Evolutionary conservation across 306 rosid species (phyloP).

Genomic region (Malus domestica): DNA sequence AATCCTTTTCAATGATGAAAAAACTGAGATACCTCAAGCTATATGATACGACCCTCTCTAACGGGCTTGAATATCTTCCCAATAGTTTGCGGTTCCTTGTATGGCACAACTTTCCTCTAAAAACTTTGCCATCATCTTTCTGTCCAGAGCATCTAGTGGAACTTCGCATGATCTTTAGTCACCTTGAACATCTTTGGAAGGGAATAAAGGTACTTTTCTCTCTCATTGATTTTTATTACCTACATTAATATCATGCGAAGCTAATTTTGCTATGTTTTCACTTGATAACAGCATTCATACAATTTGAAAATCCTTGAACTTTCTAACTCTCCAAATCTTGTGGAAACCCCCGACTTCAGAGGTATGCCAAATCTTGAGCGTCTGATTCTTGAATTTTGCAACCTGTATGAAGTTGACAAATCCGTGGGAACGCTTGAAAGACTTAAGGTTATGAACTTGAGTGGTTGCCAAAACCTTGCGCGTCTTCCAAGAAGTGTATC

Average conservation of each 20-base stretch:
- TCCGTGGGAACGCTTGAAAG: not conserved
- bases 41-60: not conserved
- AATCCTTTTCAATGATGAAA: constrained; percentile 16
- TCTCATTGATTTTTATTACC: not conserved
- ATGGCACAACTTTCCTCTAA: not conserved
- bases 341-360: not conserved
- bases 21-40: constrained; percentile 11
- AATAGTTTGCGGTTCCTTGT: not conserved
- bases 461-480: not conserved
- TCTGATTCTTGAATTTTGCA: not conserved
- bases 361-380: not conserved
- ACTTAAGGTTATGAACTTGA: not conserved
- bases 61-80: not conserved
- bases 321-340: not conserved
- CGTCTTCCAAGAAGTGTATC: not conserved
- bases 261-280: not conserved
- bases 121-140: not conserved
- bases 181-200: not conserved
- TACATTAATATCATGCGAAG: not conserved
- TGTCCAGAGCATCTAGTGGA: not conserved
- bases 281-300: not conserved
- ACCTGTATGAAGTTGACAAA: not conserved
- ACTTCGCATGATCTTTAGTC: not conserved
- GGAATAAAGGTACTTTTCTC: not conserved
- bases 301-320: not conserved